Base-by-base conservation (phyloP, 768 basidiomycete species). In the Panaeolus papilionaceus region DNA sequence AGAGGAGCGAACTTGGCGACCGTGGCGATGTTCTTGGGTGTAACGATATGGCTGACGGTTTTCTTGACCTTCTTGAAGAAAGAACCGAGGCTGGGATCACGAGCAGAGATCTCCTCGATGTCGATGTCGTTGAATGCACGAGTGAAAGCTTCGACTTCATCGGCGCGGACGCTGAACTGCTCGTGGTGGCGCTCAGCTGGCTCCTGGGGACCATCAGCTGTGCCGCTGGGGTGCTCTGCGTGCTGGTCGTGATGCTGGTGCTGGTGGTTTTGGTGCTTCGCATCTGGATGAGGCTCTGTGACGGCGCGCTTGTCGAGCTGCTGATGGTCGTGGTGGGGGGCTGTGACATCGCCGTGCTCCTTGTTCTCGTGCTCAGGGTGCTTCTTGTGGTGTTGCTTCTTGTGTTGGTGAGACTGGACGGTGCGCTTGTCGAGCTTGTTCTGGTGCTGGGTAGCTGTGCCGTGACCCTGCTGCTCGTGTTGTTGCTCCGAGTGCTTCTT, bases 61-160 rank as follows among this genome's bases (percentile, higher is more conserved):
- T 68, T 62, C 51, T 65, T 67, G 54, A 70, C 20, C 40, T 66
- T 70, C 64, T 49, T 65, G 69, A 70, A 64, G 28, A 64, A 66
- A 20, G 49, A 61, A 16, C 65, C 62, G 38, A 67, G 67, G 38
- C 58, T 63, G 16, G 69, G 69, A 26, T 63, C 62, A 7, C 69
- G 66, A n/a, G 64, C 69, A 16, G 42, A 8, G 26, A 66, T 51
- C 16, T 39, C 65, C 37, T 61, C 54, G 20, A 66, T 63, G n/a
- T 44, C 49, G 42, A 64, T 40, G 47, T 68, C 54, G 40, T 65
- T 67, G 45, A 70, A 37, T 37, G 64, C 68, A 38, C 51, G 63
- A 63, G 68, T 61, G 33, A 64, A 63, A 14, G 39, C 49, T n/a
- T 64, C 65, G 47, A 65, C 65, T n/a, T 54, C 58, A 4, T 66